These are phyloP conservation scores for Trametes maxima DNA, from an alignment of 768 basidiomycete species.

Conservation along the genomic window DNA sequence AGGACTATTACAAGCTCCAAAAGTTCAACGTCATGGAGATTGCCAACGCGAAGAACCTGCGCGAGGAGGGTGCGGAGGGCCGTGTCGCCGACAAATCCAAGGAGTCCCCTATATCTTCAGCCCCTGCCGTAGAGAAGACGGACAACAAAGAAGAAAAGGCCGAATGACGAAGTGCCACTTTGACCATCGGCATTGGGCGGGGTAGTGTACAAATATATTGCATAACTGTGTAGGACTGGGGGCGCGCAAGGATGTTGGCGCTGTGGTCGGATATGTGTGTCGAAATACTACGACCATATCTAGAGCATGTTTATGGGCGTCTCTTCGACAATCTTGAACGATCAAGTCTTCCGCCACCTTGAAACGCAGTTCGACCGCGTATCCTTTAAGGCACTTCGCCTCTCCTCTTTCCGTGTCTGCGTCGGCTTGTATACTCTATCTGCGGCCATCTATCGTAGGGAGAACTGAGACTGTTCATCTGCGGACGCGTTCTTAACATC, in stretches of 20 bases:
- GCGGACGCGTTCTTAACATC: too few relatives aligned
- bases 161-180: neutral
- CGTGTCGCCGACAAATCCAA: slow-evolving; percentile 8
- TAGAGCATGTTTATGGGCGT: neutral
- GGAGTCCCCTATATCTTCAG: neutral
- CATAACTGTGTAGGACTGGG: too few relatives aligned
- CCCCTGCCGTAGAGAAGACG: neutral
- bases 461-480: neutral
- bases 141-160: neutral
- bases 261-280: too few relatives aligned
- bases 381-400: neutral
- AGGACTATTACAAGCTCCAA: slow-evolving; percentile 67
- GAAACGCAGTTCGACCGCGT: neutral
- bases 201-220: too few relatives aligned
- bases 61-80: slow-evolving; percentile 31
- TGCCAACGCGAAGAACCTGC: slow-evolving; percentile 48
- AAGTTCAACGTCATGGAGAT: slow-evolving; percentile 84
- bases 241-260: too few relatives aligned
- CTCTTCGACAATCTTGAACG: neutral
- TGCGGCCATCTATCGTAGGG: too few relatives aligned
- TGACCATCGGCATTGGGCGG: neutral
- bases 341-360: slow-evolving; percentile 5
- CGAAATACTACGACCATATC: too few relatives aligned
- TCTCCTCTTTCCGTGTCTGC: neutral
- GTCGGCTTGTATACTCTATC: too few relatives aligned